Base-by-base conservation (phyloP, 2,329 filamentous ascomycete genomes). In the Curvularia lunata region DNA sequence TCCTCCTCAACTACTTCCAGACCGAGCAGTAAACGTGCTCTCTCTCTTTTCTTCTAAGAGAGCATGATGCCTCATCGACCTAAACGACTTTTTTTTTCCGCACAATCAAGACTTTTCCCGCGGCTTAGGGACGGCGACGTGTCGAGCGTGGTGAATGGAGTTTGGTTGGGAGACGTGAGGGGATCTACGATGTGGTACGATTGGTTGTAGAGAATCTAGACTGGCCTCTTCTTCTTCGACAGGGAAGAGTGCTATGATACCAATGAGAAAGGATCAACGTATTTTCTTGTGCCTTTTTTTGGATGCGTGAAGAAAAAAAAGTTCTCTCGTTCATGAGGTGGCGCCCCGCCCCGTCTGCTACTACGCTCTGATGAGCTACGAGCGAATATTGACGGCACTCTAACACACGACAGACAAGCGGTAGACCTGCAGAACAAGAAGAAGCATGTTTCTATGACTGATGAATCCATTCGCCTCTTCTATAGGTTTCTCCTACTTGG, bases 1-100 rank as follows among this genome's bases (percentile, higher is more conserved):
- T 98, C 83, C 91, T 99, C 81, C 92, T 99, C 83, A 97, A 99
- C 90, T 99, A 99, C 91, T 98, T 99, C 93, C 91, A 97, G 86
- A 97, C 92, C 81, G 82, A 83, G 80, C 82, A 83, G 75, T 84
- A 83, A 71, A 73, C 60, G 65, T 66, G 54, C 61, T 34, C 59
- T 52, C 53, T 18, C 18, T 13, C 42, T 21, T 25, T 37, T 12
- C 7, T 19, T 5, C n/a, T 28, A 30, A 1, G 43, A 46, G 25
- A 57, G 48, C 38, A 51, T 48, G 58, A 48, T 49, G 55, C 58
- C 30, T 46, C 53, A 40, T 42, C 42, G 30, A 55, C 37, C 19
- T n/a, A n/a, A n/a, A 54, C 52, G 41, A 46, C 21, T 21, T 47
- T 30, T 30, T 9, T 9, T 30, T 45, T 45, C 27, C 32, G 30